These are phyloP conservation scores for Alloascoidea hylecoeti DNA, from an alignment of 805 yeast species.

Conservation along the genomic window DNA sequence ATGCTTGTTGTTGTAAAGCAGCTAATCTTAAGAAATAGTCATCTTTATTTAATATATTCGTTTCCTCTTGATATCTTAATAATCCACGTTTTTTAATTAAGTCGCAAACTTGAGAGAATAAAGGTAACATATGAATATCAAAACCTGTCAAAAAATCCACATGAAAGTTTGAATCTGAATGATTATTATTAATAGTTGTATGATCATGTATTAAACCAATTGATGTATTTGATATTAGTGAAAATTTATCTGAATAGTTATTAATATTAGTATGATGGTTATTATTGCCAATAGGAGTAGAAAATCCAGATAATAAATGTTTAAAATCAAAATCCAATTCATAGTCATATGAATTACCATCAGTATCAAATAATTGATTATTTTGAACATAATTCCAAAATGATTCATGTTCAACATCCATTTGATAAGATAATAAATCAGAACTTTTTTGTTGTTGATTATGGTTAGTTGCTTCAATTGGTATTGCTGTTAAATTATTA, in stretches of 20 bases:
- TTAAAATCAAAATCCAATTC: no score
- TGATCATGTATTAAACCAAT: slow-evolving; percentile 3
- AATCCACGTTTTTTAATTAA: slow-evolving; percentile 20
- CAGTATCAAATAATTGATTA: not conserved
- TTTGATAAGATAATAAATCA: not conserved
- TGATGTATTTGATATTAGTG: slow-evolving; percentile 6
- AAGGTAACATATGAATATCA: slow-evolving; percentile 46
- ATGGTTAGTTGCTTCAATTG: not conserved
- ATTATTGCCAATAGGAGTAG: slow-evolving; percentile 10
- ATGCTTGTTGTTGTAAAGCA: slow-evolving; percentile 19
- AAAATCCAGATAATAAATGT: slow-evolving; percentile 7
- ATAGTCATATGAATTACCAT: no score
- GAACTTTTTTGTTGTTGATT: not conserved
- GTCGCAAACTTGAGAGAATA: slow-evolving; percentile 33
- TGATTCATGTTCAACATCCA: not conserved
- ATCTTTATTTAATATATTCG: slow-evolving; percentile 4
- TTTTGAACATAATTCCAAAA: not conserved
- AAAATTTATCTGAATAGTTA: slow-evolving; percentile 8
- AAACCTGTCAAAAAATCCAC: slow-evolving; percentile 56
- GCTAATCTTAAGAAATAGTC: slow-evolving; percentile 10
- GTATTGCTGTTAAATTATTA: not conserved
- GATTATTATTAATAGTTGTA: no score
- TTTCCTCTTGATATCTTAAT: slow-evolving; percentile 8
- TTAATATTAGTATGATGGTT: slow-evolving; percentile 13
- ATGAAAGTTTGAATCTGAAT: slow-evolving; percentile 22